Percentiles rank a stretch among this genome's conserved stretches.
Conservation (phyloP, 2,329 filamentous ascomycete species). For the Beauveria sp. region DNA sequence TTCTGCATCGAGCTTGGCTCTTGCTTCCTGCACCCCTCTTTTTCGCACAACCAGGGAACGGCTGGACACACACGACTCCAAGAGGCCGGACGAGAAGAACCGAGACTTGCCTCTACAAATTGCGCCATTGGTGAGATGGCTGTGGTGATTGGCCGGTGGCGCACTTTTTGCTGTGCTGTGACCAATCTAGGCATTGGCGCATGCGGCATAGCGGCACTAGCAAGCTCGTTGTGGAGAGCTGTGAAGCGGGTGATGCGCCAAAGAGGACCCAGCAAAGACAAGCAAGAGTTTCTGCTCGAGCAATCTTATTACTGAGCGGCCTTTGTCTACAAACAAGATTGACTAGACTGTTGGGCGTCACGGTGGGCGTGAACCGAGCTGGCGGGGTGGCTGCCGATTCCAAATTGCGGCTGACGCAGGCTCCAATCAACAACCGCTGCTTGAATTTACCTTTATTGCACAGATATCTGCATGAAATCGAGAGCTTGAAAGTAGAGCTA, state of each 20-base stretch:
- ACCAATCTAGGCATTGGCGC: background rate
- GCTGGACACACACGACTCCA: background rate
- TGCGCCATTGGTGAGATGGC: slow-evolving; percentile 6
- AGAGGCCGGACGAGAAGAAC: background rate
- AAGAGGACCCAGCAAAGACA: background rate
- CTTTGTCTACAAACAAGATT: background rate
- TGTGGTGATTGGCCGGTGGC: slow-evolving; percentile 6
- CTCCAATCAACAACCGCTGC: no score
- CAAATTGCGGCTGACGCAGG: no score
- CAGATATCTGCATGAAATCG: no score
- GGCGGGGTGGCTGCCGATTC: no score
- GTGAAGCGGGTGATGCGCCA: background rate
- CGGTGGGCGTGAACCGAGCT: no score
- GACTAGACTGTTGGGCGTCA: no score
- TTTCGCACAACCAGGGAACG: background rate
- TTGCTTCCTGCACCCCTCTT: background rate
- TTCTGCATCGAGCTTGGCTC: background rate
- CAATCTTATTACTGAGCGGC: background rate
- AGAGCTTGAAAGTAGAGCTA: no score
- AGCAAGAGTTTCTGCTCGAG: background rate
- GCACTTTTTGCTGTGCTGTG: background rate
- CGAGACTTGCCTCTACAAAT: background rate
- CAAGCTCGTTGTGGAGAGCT: slow-evolving; percentile 1
- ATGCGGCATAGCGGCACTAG: slow-evolving; percentile 5
- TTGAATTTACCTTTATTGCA: no score